Evolutionary conservation across 2,329 filamentous ascomycete genomes (phyloP).

Genomic region (Apiospora koreana): DNA sequence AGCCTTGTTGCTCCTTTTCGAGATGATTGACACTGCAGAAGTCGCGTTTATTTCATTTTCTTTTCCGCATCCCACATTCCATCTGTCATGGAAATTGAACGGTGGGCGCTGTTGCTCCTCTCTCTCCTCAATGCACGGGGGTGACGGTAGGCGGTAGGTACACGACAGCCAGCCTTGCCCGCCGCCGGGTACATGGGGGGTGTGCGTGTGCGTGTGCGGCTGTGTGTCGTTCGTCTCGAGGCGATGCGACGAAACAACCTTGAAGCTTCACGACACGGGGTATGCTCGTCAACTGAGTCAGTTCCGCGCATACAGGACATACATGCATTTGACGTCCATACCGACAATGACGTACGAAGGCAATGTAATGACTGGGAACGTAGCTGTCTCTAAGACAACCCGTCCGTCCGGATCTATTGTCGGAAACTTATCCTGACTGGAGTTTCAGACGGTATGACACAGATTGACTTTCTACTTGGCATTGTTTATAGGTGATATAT

Average conservation of each 20-base stretch:
- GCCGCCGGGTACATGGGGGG: neutral
- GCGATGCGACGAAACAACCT: slow-evolving; percentile 5
- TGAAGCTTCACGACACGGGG: neutral
- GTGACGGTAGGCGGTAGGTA: neutral
- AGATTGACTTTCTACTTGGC: neutral
- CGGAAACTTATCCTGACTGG: neutral
- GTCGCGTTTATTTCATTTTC: neutral
- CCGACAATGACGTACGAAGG: neutral
- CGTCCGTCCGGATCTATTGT: neutral
- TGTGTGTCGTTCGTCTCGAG: neutral
- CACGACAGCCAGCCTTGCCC: neutral
- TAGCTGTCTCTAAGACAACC: neutral
- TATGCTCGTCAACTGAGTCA: slow-evolving; percentile 5
- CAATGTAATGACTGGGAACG: neutral
- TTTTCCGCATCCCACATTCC: neutral
- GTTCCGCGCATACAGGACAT: neutral
- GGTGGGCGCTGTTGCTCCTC: neutral
- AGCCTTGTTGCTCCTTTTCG: neutral
- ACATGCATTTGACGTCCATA: neutral
- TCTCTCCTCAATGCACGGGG: neutral
- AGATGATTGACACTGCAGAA: neutral
- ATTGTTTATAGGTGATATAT: neutral
- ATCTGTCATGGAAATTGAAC: neutral
- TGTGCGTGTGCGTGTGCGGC: no score
- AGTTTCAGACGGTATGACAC: neutral